A percentile compares a stretch with the other conserved stretches of the same genome.
Evolutionary conservation across 163 green algal genomes (phyloP).

Genomic region (Prototheca stagnorum): DNA sequence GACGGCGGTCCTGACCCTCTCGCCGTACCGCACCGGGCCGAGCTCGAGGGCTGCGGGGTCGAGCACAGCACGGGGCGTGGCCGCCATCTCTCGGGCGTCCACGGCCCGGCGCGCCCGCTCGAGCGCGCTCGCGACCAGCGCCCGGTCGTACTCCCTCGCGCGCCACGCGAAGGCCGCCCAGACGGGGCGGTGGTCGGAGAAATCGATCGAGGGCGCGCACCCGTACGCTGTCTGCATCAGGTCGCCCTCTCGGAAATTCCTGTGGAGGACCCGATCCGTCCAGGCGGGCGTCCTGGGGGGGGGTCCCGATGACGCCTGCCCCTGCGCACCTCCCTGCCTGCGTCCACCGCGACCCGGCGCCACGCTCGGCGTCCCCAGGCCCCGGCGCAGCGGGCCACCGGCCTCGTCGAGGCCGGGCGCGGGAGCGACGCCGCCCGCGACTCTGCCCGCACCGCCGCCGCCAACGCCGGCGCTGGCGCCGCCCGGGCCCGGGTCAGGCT

Average conservation of each 20-base stretch:
- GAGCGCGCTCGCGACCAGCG: conserved; percentile 23
- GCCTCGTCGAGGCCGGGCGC: too few relatives aligned
- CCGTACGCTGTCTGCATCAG: conserved; percentile 42
- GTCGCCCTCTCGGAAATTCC: background rate
- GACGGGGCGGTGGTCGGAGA: conserved; percentile 33
- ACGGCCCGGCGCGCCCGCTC: conserved; percentile 22
- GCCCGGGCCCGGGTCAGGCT: too few relatives aligned
- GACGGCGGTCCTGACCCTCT: conserved; percentile 8
- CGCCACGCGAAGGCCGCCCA: conserved; percentile 16
- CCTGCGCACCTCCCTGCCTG: too few relatives aligned
- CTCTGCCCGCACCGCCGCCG: too few relatives aligned
- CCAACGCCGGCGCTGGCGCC: too few relatives aligned
- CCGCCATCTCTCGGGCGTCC: conserved; percentile 32
- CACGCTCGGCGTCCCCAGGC: too few relatives aligned
- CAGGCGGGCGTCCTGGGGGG: conserved; percentile 62
- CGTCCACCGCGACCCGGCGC: too few relatives aligned
- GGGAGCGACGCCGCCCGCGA: too few relatives aligned
- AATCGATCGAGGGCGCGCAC: conserved; percentile 26
- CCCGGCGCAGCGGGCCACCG: too few relatives aligned
- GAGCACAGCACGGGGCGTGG: conserved; percentile 24
- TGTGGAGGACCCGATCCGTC: conserved; percentile 67
- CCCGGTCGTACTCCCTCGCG: conserved; percentile 16
- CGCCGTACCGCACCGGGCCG: conserved; percentile 17
- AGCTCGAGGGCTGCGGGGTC: conserved; percentile 16
- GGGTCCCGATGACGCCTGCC: too few relatives aligned